Evolutionary conservation across 768 basidiomycete genomes (phyloP).

Genomic region (Royoungia palumana): DNA sequence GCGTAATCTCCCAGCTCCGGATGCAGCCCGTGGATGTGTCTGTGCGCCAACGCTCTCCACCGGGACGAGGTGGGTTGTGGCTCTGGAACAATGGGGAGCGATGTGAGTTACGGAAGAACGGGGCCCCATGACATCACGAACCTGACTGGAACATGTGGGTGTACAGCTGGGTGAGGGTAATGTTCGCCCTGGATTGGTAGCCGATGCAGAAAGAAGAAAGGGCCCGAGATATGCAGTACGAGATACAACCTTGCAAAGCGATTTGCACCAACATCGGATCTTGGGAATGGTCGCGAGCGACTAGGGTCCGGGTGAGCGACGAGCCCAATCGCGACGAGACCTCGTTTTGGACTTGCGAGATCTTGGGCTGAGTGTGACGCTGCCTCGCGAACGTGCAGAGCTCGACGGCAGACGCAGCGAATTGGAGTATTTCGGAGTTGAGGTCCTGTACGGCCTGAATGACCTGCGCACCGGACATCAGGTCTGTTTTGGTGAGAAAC

Average conservation of each 20-base stretch:
- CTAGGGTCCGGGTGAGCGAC: slow-evolving; percentile 56
- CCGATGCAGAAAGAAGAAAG: slow-evolving; percentile 73
- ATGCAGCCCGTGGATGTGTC: slow-evolving; percentile 63
- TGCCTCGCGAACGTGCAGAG: slow-evolving; percentile 51
- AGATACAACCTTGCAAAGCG: slow-evolving; percentile 68
- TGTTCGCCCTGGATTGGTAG: slow-evolving; percentile 66
- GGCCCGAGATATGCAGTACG: slow-evolving; percentile 63
- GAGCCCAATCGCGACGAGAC: slow-evolving; percentile 62
- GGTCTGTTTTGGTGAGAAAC: slow-evolving; percentile 71
- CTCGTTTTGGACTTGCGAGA: slow-evolving; percentile 54
- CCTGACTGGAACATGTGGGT: slow-evolving; percentile 54
- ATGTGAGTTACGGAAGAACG: slow-evolving; percentile 13
- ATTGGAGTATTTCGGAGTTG: slow-evolving; percentile 79
- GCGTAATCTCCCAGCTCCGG: slow-evolving; percentile 65
- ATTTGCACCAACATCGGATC: slow-evolving; percentile 77
- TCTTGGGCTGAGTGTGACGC: slow-evolving; percentile 38
- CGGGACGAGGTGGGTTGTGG: slow-evolving; percentile 75
- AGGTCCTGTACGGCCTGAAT: slow-evolving; percentile 77
- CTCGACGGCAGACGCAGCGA: slow-evolving; percentile 72
- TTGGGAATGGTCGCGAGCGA: slow-evolving; percentile 64
- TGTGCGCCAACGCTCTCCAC: slow-evolving; percentile 73
- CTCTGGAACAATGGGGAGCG: slow-evolving; percentile 36
- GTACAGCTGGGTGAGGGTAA: slow-evolving; percentile 59
- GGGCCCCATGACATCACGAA: slow-evolving; percentile 26
- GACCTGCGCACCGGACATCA: slow-evolving; percentile 74